Percentiles rank a stretch among this genome's conserved stretches.
Conservation (phyloP, 768 basidiomycete genomes). For the Paxillus ammoniavirescens region DNA sequence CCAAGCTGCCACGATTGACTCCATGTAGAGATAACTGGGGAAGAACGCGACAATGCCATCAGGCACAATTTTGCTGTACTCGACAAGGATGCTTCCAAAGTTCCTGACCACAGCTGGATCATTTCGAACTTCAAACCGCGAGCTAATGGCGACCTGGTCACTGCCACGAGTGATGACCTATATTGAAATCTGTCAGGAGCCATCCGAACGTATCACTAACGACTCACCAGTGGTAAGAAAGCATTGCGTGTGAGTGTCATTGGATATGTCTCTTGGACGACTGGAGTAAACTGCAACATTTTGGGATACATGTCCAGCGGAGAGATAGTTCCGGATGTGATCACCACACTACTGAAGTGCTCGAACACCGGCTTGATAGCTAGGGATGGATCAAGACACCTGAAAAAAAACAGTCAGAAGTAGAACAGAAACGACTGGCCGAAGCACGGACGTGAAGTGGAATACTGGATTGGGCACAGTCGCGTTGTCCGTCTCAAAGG, state of each 20-base stretch:
- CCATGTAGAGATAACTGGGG: constrained; percentile 99
- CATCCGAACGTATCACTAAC: background rate
- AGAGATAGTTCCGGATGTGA: constrained; percentile 97
- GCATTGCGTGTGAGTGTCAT: constrained; percentile 98
- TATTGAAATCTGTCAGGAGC: background rate
- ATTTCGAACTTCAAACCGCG: constrained; percentile 97
- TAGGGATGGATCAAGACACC: constrained; percentile 95
- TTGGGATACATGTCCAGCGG: constrained; percentile 99
- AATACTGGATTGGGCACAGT: constrained; percentile 99
- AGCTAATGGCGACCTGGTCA: constrained; percentile 98
- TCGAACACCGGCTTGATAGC: constrained; percentile 99
- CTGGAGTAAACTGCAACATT: constrained; percentile 97
- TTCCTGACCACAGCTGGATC: constrained; percentile 99
- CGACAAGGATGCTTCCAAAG: constrained; percentile 96
- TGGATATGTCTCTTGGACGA: constrained; percentile 94
- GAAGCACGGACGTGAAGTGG: constrained; percentile 79
- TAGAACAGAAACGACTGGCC: background rate
- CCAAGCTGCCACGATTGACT: constrained; percentile 99
- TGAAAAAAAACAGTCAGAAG: constrained; percentile 32
- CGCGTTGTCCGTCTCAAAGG: constrained; percentile 97
- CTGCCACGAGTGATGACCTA: constrained; percentile 97
- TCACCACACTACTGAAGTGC: constrained; percentile 96
- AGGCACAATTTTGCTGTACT: constrained; percentile 97
- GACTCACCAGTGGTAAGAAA: constrained; percentile 85
- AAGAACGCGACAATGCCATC: constrained; percentile 99